Conservation (phyloP, 768 basidiomycete genomes). For the Hirschioporus abietinus region DNA sequence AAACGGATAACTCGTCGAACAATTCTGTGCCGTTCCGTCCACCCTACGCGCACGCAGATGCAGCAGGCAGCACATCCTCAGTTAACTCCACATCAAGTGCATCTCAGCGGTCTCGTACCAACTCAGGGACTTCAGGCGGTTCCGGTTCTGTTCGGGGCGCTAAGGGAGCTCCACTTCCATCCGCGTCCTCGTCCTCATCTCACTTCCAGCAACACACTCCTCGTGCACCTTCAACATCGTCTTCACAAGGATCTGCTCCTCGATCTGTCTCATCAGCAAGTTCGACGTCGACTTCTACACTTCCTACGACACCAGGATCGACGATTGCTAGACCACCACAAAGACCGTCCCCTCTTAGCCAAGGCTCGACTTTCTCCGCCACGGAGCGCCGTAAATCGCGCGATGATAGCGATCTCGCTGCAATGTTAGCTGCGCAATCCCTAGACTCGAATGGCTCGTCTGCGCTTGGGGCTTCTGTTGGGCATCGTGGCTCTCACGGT, state of each 20-base stretch:
- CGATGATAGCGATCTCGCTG: slow-evolving; percentile 66
- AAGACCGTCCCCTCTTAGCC: slow-evolving; percentile 28
- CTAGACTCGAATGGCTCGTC: slow-evolving; percentile 26
- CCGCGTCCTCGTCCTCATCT: slow-evolving; percentile 19
- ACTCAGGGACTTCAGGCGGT: slow-evolving; percentile 51
- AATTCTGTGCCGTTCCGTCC: slow-evolving; percentile 46
- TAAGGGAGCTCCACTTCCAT: slow-evolving; percentile 8
- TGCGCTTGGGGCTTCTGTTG: slow-evolving; percentile 20
- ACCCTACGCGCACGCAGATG: slow-evolving; percentile 75
- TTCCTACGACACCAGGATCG: slow-evolving; percentile 15
- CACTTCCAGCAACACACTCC: slow-evolving; percentile 39
- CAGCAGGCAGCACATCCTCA: slow-evolving; percentile 74
- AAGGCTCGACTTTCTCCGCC: slow-evolving; percentile 28
- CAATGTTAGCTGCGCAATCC: slow-evolving; percentile 33
- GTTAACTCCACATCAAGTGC: slow-evolving; percentile 56
- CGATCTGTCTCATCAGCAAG: slow-evolving; percentile 46
- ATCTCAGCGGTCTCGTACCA: slow-evolving; percentile 50
- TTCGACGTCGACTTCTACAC: slow-evolving; percentile 28
- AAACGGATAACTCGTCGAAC: slow-evolving; percentile 1
- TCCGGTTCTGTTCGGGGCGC: slow-evolving; percentile 17
- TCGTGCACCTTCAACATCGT: slow-evolving; percentile 12
- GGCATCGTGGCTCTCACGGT: slow-evolving; percentile 50
- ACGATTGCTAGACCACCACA: slow-evolving; percentile 10
- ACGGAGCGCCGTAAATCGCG: slow-evolving; percentile 70
- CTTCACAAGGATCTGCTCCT: slow-evolving; percentile 36